Conservation (phyloP, 805 yeast species). For the Starmerella apis region DNA sequence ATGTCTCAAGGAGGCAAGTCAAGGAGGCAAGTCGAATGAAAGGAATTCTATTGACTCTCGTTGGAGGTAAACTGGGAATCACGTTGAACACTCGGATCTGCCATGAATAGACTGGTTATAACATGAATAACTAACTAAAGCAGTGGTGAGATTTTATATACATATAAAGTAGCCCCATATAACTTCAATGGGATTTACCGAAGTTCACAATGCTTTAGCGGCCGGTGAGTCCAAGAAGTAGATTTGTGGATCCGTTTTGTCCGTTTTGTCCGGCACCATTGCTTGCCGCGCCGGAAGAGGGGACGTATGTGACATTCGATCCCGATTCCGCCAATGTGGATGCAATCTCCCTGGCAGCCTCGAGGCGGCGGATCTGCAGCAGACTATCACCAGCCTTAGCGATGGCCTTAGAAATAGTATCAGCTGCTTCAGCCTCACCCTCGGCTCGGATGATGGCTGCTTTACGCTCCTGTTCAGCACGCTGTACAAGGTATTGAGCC, state of each 20-base stretch:
- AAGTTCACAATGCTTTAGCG: conserved; percentile 6
- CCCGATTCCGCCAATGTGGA: conserved; percentile 63
- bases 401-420: conserved; percentile 82
- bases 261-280: conserved; percentile 27
- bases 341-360: conserved; percentile 94
- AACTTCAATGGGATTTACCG: no score
- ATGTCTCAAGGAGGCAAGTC: no score
- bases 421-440: conserved; percentile 99
- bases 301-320: conserved; percentile 81
- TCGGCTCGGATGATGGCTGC: conserved; percentile 94
- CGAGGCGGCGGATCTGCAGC: conserved; percentile 84
- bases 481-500: conserved; percentile 83
- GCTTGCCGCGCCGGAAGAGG: conserved; percentile 34
- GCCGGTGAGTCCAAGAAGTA: conserved; percentile 31
- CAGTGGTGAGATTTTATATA: not conserved
- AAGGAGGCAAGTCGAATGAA: no score
- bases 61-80: no score
- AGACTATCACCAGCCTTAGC: conserved; percentile 93
- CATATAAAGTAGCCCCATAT: no score
- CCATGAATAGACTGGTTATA: no score
- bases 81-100: no score
- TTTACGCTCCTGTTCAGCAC: conserved; percentile 94
- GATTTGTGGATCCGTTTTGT: conserved; percentile 23
- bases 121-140: no score
- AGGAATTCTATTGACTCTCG: no score